Evolutionary conservation across 192 early-diverging fungal genomes (phyloP).

Genomic region (Backusella circina): DNA sequence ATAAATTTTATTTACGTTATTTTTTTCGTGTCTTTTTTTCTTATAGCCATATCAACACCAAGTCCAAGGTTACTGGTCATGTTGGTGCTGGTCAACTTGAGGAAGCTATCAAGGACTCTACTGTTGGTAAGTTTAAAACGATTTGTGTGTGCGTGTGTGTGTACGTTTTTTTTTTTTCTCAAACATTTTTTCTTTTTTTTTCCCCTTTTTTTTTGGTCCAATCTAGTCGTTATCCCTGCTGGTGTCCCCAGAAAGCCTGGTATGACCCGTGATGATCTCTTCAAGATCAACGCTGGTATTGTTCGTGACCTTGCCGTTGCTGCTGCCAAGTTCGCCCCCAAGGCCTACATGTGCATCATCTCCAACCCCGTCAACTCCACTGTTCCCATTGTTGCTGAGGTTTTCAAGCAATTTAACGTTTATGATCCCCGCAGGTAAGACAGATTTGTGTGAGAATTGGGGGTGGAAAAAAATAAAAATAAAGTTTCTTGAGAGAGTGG

Average conservation of each 20-base stretch:
- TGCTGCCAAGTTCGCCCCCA: conserved; percentile 54
- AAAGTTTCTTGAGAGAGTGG: background rate
- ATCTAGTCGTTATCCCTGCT: conserved; percentile 88
- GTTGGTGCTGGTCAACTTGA: conserved; percentile 60
- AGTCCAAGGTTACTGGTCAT: conserved; percentile 50
- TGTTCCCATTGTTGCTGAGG: conserved; percentile 92
- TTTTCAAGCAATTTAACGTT: conserved; percentile 78
- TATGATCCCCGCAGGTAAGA: conserved; percentile 60
- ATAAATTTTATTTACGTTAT: background rate
- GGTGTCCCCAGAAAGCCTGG: conserved; percentile 98
- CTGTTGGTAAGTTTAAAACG: conserved; percentile 28
- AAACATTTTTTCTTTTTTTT: background rate
- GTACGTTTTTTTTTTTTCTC: background rate
- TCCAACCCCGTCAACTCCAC: conserved; percentile 99
- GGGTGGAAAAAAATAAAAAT: conserved; percentile 1
- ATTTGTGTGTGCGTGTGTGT: background rate
- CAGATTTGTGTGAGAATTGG: background rate
- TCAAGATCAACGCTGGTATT: conserved; percentile 96
- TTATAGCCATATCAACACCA: conserved; percentile 29
- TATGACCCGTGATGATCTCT: conserved; percentile 98
- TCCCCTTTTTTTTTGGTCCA: background rate
- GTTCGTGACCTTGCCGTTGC: conserved; percentile 78
- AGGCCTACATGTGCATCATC: conserved; percentile 67
- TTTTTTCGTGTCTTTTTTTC: conserved; percentile 4
- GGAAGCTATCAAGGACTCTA: conserved; percentile 60